These are phyloP conservation scores for Cenchrus fungigraminus DNA, from an alignment of 176 grass and related monocot genomes.

Conservation along the genomic window DNA sequence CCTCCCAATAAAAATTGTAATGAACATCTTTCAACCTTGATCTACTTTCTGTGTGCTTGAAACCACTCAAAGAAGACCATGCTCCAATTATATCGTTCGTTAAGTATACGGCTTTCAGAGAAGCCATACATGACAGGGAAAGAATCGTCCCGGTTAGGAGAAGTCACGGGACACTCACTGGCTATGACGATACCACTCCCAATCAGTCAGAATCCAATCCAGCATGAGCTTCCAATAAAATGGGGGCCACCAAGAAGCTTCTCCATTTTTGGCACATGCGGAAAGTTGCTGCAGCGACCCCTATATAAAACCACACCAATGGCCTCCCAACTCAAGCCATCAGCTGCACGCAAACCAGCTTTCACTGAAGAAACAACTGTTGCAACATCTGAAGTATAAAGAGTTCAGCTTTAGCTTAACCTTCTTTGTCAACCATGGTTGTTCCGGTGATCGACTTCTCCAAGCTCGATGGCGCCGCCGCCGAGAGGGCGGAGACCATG, in stretches of 20 bases:
- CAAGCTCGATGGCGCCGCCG: conserved; percentile 44
- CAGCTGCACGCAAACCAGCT: conserved; percentile 2
- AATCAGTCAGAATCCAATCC: conserved; percentile 17
- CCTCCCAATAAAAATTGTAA: not conserved
- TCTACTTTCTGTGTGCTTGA: too few species aligned
- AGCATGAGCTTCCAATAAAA: conserved; percentile 37
- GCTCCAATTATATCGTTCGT: not conserved
- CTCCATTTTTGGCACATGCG: conserved; percentile 21
- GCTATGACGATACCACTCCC: not conserved
- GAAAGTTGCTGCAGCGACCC: not conserved
- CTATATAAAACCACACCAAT: conserved; percentile 12
- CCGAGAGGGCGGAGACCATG: conserved; percentile 26
- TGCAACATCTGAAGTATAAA: not conserved
- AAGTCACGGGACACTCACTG: not conserved
- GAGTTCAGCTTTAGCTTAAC: not conserved
- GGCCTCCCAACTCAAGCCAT: not conserved
- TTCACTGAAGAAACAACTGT: not conserved
- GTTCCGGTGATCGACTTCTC: conserved; percentile 67
- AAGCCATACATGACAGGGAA: not conserved
- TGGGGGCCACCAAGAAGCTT: conserved; percentile 33
- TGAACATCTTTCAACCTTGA: not conserved
- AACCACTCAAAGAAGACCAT: too few species aligned
- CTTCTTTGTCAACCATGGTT: conserved; percentile 29
- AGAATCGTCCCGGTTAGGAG: not conserved
- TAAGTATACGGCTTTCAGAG: not conserved